Percentiles rank a stretch among this genome's conserved stretches.
These are phyloP conservation scores for Alloascoidea africana DNA, from an alignment of 805 yeast species.

Conservation along the genomic window DNA sequence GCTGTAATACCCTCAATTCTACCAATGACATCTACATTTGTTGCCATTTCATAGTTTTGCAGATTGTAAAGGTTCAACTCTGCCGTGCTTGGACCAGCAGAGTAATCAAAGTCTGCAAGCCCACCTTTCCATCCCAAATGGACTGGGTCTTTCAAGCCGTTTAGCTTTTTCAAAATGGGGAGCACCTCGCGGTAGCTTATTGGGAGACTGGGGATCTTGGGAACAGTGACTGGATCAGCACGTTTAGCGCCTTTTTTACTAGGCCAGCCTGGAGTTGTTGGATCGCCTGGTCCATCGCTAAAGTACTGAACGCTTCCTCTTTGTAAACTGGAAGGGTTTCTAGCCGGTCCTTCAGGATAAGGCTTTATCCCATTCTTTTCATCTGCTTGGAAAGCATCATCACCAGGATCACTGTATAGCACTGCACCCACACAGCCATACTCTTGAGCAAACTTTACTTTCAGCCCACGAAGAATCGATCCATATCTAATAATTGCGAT, in stretches of 20 bases:
- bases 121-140: conserved; percentile 34
- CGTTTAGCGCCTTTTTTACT: conserved; percentile 35
- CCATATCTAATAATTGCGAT: conserved; percentile 61
- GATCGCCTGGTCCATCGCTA: conserved; percentile 57
- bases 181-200: conserved; percentile 46
- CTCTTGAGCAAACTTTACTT: conserved; percentile 64
- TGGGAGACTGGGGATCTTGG: conserved; percentile 58
- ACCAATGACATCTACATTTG: conserved; percentile 51
- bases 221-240: conserved; percentile 31
- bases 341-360: conserved; percentile 65
- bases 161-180: conserved; percentile 43
- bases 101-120: conserved; percentile 28
- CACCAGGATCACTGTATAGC: conserved; percentile 57
- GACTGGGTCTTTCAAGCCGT: conserved; percentile 27
- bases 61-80: conserved; percentile 39
- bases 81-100: conserved; percentile 32
- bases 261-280: conserved; percentile 60
- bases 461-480: conserved; percentile 51
- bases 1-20: conserved; percentile 37
- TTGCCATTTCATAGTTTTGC: conserved; percentile 46
- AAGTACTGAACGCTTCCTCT: conserved; percentile 61
- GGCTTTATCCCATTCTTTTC: conserved; percentile 42
- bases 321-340: conserved; percentile 64
- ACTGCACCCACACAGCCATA: conserved; percentile 53
- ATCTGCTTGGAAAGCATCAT: conserved; percentile 32